Percentiles rank a stretch among this genome's conserved stretches.
Conservation (phyloP, 192 early-diverging fungal genomes). For the Coemansia umbellata region DNA sequence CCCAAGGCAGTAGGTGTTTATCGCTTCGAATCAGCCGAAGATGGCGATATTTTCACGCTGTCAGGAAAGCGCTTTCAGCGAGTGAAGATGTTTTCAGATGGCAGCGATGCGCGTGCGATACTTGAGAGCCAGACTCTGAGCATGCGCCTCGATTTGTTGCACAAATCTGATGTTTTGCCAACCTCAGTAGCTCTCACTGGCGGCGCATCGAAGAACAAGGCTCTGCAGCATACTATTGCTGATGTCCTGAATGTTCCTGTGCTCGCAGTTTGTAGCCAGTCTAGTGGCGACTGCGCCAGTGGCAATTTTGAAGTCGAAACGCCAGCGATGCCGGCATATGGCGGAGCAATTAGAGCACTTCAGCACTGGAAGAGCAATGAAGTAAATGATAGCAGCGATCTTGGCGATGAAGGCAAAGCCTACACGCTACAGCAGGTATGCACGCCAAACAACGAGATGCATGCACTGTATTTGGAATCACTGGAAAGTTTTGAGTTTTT, state of each 20-base stretch:
- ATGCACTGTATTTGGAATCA: slow-evolving; percentile 13
- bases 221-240: slow-evolving; percentile 57
- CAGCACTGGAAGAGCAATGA: neutral
- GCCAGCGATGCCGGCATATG: slow-evolving; percentile 40
- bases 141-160: slow-evolving; percentile 57
- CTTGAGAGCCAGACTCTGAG: slow-evolving; percentile 72
- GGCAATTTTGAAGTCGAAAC: slow-evolving; percentile 3
- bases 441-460: slow-evolving; percentile 1
- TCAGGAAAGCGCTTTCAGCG: too few species aligned
- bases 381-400: neutral
- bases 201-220: slow-evolving; percentile 62
- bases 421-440: slow-evolving; percentile 13
- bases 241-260: slow-evolving; percentile 72
- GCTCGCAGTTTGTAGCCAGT: slow-evolving; percentile 26
- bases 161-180: slow-evolving; percentile 8
- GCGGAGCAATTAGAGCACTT: slow-evolving; percentile 29
- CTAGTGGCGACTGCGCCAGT: neutral
- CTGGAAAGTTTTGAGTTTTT: slow-evolving; percentile 31
- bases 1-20: slow-evolving; percentile 66
- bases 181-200: slow-evolving; percentile 63
- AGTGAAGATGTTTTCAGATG: slow-evolving; percentile 11
- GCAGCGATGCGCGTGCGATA: slow-evolving; percentile 58
- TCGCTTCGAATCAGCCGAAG: slow-evolving; percentile 46
- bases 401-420: neutral
- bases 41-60: slow-evolving; percentile 18